phyloP scores from a whole-genome alignment of 805 yeast genomes.

The Saccharomycopsis javanensis region DNA sequence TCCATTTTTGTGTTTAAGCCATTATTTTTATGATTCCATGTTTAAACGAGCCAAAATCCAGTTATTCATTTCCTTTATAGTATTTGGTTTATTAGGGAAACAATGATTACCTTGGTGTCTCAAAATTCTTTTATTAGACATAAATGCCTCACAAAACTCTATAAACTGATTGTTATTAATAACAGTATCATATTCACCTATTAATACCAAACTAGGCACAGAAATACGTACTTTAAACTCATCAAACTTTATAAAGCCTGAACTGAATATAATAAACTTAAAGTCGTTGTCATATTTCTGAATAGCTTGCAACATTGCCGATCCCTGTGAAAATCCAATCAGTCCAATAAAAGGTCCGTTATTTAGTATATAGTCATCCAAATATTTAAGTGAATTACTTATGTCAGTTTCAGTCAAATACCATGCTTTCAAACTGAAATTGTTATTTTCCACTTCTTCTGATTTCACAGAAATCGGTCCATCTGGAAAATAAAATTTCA shows the following conservation, averaged over 20 bases:
- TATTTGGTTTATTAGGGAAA: slow-evolving; percentile 75
- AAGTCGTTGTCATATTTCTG: slow-evolving; percentile 46
- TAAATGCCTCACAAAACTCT: slow-evolving; percentile 44
- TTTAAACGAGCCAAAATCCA: slow-evolving; percentile 1
- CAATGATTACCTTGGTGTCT: slow-evolving; percentile 96
- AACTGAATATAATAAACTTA: slow-evolving; percentile 66
- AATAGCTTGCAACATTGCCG: slow-evolving; percentile 72
- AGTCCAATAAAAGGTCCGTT: slow-evolving; percentile 84
- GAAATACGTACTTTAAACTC: slow-evolving; percentile 14
- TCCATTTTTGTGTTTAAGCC: too few species aligned
- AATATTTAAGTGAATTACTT: slow-evolving; percentile 33
- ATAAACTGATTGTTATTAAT: slow-evolving; percentile 66
- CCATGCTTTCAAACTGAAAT: slow-evolving; percentile 56
- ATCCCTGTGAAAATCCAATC: slow-evolving; percentile 91
- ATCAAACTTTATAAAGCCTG: slow-evolving; percentile 44
- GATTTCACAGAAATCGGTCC: slow-evolving; percentile 62
- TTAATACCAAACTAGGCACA: slow-evolving; percentile 52
- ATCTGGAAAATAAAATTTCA: slow-evolving; percentile 66
- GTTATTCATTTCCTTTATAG: slow-evolving; percentile 11
- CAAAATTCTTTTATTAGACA: slow-evolving; percentile 32
- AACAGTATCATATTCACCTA: slow-evolving; percentile 81
- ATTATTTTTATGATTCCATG: too few species aligned
- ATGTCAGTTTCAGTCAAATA: slow-evolving; percentile 44
- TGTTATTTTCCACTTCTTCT: slow-evolving; percentile 26
- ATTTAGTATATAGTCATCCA: slow-evolving; percentile 40